Conservation (phyloP, 495 filamentous ascomycete species). For the Neurospora intermedia region DNA sequence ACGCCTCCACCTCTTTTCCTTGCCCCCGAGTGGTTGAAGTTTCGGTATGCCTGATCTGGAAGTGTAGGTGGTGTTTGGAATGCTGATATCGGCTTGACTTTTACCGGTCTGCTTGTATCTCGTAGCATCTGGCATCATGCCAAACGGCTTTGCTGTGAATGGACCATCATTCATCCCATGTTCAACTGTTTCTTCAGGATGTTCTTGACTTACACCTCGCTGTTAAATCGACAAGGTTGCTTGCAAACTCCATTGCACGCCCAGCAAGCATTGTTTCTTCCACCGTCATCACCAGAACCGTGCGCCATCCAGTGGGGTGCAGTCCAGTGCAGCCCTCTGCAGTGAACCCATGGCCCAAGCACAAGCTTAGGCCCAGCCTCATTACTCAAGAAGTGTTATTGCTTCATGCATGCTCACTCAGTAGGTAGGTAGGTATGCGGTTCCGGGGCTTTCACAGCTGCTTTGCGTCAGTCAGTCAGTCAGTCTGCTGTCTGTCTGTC, state of each 20-base stretch:
- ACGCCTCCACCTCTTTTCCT: not conserved
- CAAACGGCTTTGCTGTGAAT: not conserved
- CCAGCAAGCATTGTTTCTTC: not conserved
- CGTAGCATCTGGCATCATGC: not conserved
- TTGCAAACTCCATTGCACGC: not conserved
- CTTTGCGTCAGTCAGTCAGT: not conserved
- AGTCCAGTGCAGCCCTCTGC: not conserved
- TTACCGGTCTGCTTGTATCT: not conserved
- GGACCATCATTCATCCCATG: not conserved
- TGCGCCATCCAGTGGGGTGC: not conserved
- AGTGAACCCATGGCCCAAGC: not conserved
- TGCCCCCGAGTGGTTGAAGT: not conserved
- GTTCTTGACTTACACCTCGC: not conserved
- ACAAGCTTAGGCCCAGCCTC: not conserved
- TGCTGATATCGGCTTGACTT: not conserved
- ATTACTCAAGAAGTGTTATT: not conserved
- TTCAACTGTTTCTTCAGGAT: not conserved
- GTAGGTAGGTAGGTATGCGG: too few relatives aligned
- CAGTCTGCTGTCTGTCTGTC: too few relatives aligned
- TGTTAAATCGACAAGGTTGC: not conserved
- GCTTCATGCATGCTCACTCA: not conserved
- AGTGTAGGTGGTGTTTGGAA: not conserved
- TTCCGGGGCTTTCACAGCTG: not conserved
- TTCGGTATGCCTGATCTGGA: not conserved
- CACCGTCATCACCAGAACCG: not conserved